Evolutionary conservation across 164 flowering plant genomes (phyloP), one percentile per base, ranked within the genome.

Genomic region (Macadamia integrifolia): DNA sequence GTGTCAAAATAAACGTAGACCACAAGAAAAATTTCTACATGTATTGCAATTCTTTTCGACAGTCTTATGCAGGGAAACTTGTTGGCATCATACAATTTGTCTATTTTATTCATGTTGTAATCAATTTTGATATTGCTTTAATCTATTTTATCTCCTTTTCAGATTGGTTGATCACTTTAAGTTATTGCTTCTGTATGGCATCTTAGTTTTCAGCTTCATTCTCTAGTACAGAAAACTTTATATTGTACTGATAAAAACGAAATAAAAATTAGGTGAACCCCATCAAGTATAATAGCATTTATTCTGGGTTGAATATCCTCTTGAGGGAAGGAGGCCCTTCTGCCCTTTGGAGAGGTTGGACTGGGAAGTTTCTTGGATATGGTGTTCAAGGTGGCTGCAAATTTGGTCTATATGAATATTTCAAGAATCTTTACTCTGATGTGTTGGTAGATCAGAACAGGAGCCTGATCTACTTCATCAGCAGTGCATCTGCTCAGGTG

Each of bases 401-500:
- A 76, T 91, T 90, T 77, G 98, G 97, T 60, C 86, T 94, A n/a
- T 90, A 94, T 67, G 98, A 94, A 61, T 91, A 91, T 78, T 92
- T 94, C 69, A 91, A 90, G 86, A 84, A 74, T 69, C 44, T 84
- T 52, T 94, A 91, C 79, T 83, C 89, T 5, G 81, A 84, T 79
- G 46, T 74, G 5, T 67, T 86, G 68, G 81, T 77, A 43, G 88
- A 75, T 46, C 75, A 75, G 6, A 82, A 80, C 68, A 83, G 76
- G 73, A 88, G 88, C 71, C 49, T 75, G 71, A 77, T 93, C 48
- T 93, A 77, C 83, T 86, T 91, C 66, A 67, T 83, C 63, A 91
- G 98, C 74, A 85, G 97, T 72, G 93, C 93, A 61, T 91, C 98
- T 69, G 97, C 98, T 72, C 87, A 93, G 77, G 80, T 87, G 40